Evolutionary conservation across 768 basidiomycete species (phyloP), one percentile per base, ranked within the genome.

Genomic region (Amanita phalloides): DNA sequence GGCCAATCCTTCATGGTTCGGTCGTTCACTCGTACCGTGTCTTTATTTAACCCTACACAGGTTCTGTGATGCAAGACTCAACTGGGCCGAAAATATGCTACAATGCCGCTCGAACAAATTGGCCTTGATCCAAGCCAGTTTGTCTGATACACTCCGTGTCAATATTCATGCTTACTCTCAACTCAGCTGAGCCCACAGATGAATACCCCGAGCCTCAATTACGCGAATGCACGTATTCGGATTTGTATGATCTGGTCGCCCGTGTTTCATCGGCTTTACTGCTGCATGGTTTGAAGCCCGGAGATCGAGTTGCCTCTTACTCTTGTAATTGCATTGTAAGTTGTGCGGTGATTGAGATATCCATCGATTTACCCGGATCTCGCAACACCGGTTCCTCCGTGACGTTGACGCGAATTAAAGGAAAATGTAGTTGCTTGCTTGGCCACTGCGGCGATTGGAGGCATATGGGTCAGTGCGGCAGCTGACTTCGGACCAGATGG

Each of bases 31-130:
- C 17, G 48, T 49, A 36, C 39, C 42, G 49, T 54, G 35, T 45
- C 53, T 49, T 38, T n/a, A 6, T 53, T 50, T 49, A 50, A 51
- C 49, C 50, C 42, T 42, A 45, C 55, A 25, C 58, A 74, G 72
- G 73, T 74, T 89, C 66, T 58, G 65, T 25, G 74, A 78, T 47
- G 81, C 86, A 3, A 70, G 65, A 30, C 64, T 90, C 43, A 89
- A 89, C 61, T 90, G 83, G 81, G 85, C 88, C 20, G 86, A 90
- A 68, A 89, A 90, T 60, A 83, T 89, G 77, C 68, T 90, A 35
- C 67, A 68, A 26, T 75, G 71, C 61, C 78, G 82, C 54, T 76
- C 68, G 26, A 66, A 73, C 51, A 82, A 82, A 62, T 59, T 76
- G 3, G 86, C 88, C 1, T 70, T 90, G 54, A 73, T 89, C 46